Evolutionary conservation across 129 eudicot species (phyloP).

Genomic region (Silybum marianum): DNA sequence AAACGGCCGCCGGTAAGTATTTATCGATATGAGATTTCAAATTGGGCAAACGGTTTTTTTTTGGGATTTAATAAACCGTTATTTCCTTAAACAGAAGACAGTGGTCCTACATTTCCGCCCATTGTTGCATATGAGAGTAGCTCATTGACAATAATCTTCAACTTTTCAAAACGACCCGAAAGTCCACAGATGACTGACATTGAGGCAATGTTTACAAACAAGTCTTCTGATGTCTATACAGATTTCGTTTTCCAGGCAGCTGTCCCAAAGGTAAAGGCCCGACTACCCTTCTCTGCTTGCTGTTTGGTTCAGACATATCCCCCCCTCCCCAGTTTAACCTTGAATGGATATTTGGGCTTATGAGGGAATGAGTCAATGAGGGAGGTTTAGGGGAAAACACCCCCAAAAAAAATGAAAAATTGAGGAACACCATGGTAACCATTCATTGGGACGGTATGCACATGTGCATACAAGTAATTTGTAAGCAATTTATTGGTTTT

Average conservation of each 20-base stretch:
- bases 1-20: constrained; percentile 53
- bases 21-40: constrained; percentile 27
- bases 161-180: constrained; percentile 64
- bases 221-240: constrained; percentile 49
- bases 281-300: not conserved
- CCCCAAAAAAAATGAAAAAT: too few relatives aligned
- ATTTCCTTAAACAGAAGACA: constrained; percentile 35
- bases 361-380: too few relatives aligned
- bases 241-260: constrained; percentile 79
- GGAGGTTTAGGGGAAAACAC: too few relatives aligned
- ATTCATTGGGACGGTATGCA: too few relatives aligned
- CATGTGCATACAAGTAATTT: too few relatives aligned
- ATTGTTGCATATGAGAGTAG: constrained; percentile 69
- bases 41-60: not conserved
- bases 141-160: constrained; percentile 53
- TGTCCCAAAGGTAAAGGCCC: constrained; percentile 65
- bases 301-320: too few relatives aligned
- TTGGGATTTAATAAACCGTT: not conserved
- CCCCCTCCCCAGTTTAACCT: too few relatives aligned
- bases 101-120: constrained; percentile 56
- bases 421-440: too few relatives aligned
- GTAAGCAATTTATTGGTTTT: too few relatives aligned
- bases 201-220: constrained; percentile 58
- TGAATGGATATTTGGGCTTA: too few relatives aligned
- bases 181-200: constrained; percentile 52